A percentile compares a stretch with the other conserved stretches of the same genome.
phyloP scores from a whole-genome alignment of 2,329 filamentous ascomycete species.

The Apiospora phragmitis region DNA sequence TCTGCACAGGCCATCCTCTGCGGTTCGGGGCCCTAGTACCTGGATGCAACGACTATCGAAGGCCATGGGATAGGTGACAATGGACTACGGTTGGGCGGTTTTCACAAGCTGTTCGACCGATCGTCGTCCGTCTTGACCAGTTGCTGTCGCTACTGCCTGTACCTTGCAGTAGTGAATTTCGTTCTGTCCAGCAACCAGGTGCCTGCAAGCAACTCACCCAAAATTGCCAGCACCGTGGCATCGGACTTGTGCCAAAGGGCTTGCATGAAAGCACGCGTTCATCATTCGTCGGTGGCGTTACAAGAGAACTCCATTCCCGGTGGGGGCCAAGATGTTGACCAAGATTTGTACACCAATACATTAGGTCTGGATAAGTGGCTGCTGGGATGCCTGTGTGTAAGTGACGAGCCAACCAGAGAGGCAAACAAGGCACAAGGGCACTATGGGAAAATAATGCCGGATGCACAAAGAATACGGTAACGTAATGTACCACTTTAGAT shows the following conservation, averaged over 20 bases:
- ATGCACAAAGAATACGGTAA: background rate
- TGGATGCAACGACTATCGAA: background rate
- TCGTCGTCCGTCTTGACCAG: background rate
- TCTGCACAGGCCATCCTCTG: background rate
- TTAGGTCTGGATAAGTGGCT: slow-evolving; percentile 1
- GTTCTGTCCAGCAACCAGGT: background rate
- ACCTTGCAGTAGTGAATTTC: slow-evolving; percentile 10
- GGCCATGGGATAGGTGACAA: background rate
- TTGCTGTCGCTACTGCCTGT: slow-evolving; percentile 3
- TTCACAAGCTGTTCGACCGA: background rate
- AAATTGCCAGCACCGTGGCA: background rate
- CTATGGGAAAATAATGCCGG: background rate
- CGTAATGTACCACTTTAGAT: background rate
- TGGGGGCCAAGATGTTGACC: slow-evolving; percentile 6
- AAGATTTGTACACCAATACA: slow-evolving; percentile 4
- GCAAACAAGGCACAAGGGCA: background rate
- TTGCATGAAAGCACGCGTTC: slow-evolving; percentile 9
- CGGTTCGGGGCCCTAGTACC: background rate
- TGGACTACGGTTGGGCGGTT: background rate
- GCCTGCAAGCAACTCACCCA: background rate
- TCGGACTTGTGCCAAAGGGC: slow-evolving; percentile 5
- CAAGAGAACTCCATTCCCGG: background rate
- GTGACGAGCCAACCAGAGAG: background rate
- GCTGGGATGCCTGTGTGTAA: background rate
- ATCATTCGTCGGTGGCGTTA: slow-evolving; percentile 10